Evolutionary conservation across 1,139 yeast species (phyloP), one percentile per base, ranked within the genome.

Genomic region (Geotrichum europaeum): DNA sequence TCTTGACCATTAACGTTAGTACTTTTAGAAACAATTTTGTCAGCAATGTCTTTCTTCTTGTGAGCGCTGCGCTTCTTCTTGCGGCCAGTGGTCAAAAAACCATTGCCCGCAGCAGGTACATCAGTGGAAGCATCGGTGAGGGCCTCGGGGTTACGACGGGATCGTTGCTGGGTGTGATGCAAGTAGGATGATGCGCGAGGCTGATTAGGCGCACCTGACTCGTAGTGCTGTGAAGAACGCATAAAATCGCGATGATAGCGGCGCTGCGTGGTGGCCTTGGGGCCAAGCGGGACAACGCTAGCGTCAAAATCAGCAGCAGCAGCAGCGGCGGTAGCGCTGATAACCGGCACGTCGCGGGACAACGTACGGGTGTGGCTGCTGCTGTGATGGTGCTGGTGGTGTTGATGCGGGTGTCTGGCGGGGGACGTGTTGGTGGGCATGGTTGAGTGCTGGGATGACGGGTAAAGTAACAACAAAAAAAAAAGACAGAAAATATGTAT

Each of bases 401-500:
- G 45, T 20, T 43, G 55, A 13, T 55, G 34, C 47, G 47, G 47
- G 20, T 40, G n/a, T 18, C 47, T 40, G 18, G 47, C 20, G 20
- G 52, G 13, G 32, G 54, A 34, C 54, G 51, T 53, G 30, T 49
- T 20, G 28, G 56, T 30, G 45, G 60, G 45, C 55, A 56, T 56
- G 55, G 24, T 56, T 18, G 13, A 49, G 20, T 28, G 43, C 30
- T 24, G 56, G 24, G 24, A 20, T 9, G 4, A 32, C 30, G 9
- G 25, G 30, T 30, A 7, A 25, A n/a, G 7, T 12, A 7, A 20
- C 9, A 15, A 20, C n/a, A 24, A n/a, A 24, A 28, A 45, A n/a
- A 34, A n/a, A 18, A 7, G 22, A 50, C 24, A 45, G 30, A 36
- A 22, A 51, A 34, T 12, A 13, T 34, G 15, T 13, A 34, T 13